Evolutionary conservation across 2,329 filamentous ascomycete species (phyloP).

Genomic region (Mollisia scopiformis): DNA sequence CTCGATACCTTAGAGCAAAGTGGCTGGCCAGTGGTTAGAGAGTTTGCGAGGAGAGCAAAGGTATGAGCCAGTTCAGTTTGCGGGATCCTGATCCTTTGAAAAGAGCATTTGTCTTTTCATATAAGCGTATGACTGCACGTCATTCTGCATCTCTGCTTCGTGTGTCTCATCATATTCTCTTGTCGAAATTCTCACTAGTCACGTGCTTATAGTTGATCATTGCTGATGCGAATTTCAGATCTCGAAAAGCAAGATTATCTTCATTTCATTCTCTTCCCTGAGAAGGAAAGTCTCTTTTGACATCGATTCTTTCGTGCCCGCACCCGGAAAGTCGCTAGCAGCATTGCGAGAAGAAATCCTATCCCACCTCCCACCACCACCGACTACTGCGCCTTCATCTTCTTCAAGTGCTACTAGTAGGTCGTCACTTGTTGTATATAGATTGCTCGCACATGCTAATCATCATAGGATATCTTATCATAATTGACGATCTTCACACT

Average conservation of each 20-base stretch:
- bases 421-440: constrained; percentile 23
- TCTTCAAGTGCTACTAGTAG: constrained; percentile 41
- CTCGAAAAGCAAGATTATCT: constrained; percentile 71
- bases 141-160: not conserved
- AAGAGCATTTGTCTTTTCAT: not conserved
- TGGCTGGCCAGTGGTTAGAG: constrained; percentile 67
- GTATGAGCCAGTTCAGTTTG: constrained; percentile 38
- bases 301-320: constrained; percentile 69
- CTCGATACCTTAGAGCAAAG: constrained; percentile 86
- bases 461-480: constrained; percentile 66
- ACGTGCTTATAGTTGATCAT: not conserved
- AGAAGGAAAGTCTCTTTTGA: constrained; percentile 56
- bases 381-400: constrained; percentile 10
- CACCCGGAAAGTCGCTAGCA: constrained; percentile 59
- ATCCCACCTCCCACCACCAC: constrained; percentile 43
- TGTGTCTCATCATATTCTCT: not conserved
- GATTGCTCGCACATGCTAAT: not conserved
- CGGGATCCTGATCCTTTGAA: not conserved
- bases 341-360: constrained; percentile 63
- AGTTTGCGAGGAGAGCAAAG: constrained; percentile 77
- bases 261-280: constrained; percentile 78
- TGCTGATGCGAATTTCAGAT: constrained; percentile 42
- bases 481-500: constrained; percentile 80
- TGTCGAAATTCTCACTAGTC: not conserved
- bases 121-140: not conserved